These are phyloP conservation scores for Achaetomium macrosporum DNA, from an alignment of 2,329 filamentous ascomycete species.

Conservation along the genomic window DNA sequence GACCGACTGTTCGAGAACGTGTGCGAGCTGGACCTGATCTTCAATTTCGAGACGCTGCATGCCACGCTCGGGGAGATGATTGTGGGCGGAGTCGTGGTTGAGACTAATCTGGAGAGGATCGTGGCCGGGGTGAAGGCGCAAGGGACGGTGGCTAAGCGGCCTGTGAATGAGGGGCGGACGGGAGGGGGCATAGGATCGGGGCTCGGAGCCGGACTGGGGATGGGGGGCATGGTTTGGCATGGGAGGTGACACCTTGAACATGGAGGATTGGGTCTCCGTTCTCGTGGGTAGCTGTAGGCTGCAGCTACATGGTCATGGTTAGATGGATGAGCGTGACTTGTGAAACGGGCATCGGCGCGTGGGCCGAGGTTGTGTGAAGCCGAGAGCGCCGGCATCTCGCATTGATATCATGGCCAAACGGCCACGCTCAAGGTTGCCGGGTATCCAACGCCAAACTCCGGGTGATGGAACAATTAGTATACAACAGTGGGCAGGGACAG, in stretches of 20 bases:
- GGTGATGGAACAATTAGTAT: conserved; percentile 18
- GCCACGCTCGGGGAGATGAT: conserved; percentile 90
- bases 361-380: not conserved
- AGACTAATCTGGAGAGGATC: conserved; percentile 84
- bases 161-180: conserved; percentile 62
- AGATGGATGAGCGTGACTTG: too few species aligned
- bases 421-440: conserved; percentile 16
- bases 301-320: not conserved
- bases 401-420: conserved; percentile 11
- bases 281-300: not conserved
- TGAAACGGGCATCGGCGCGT: not conserved
- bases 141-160: conserved; percentile 70
- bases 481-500: conserved; percentile 9
- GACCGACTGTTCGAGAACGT: conserved; percentile 97
- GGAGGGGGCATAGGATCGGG: conserved; percentile 27
- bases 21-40: conserved; percentile 96
- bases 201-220: conserved; percentile 46
- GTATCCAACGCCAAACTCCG: conserved; percentile 31
- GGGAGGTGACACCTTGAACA: conserved; percentile 27
- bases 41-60: conserved; percentile 97
- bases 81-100: conserved; percentile 87
- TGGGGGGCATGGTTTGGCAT: conserved; percentile 54
- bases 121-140: conserved; percentile 76
- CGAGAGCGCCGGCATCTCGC: conserved; percentile 1
- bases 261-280: conserved; percentile 9